These are phyloP conservation scores for Taxawa tesnikishii DNA, from an alignment of 2,329 filamentous ascomycete species.

Conservation along the genomic window DNA sequence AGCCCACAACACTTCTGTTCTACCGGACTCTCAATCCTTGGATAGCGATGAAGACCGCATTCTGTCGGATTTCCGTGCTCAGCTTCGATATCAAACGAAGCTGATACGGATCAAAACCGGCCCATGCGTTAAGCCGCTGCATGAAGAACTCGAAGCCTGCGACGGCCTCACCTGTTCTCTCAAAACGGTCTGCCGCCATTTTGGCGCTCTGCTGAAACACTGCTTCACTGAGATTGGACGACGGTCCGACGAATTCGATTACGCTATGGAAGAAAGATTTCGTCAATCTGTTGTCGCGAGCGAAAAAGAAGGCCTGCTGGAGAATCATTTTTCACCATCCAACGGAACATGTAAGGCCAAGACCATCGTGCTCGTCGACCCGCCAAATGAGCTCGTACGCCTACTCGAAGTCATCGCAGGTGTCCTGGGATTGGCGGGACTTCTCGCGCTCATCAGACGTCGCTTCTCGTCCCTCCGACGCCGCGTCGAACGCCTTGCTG, in stretches of 20 bases:
- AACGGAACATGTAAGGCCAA: background rate
- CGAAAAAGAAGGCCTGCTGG: constrained; percentile 1
- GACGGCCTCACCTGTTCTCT: constrained; percentile 4
- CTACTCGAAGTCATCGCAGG: constrained; percentile 31
- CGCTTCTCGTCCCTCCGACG: constrained; percentile 38
- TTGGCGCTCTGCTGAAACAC: background rate
- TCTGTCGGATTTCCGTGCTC: no score
- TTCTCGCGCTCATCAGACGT: constrained; percentile 31
- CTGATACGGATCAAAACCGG: background rate
- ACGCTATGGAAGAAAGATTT: constrained; percentile 3
- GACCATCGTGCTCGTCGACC: background rate
- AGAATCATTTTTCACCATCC: background rate
- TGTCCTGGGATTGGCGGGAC: constrained; percentile 29
- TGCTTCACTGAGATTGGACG: background rate
- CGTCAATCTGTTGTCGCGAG: background rate
- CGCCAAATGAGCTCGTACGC: constrained; percentile 20
- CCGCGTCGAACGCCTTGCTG: constrained; percentile 39
- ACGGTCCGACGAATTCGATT: constrained; percentile 2
- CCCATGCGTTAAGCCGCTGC: constrained; percentile 1
- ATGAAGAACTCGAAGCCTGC: constrained; percentile 3
- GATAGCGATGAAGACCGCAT: background rate
- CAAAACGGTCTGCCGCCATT: constrained; percentile 4
- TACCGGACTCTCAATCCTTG: background rate
- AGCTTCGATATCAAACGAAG: background rate
- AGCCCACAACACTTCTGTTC: background rate